Base-by-base conservation (phyloP, 2,329 filamentous ascomycete species). In the Ceratocystiopsis sp. region DNA sequence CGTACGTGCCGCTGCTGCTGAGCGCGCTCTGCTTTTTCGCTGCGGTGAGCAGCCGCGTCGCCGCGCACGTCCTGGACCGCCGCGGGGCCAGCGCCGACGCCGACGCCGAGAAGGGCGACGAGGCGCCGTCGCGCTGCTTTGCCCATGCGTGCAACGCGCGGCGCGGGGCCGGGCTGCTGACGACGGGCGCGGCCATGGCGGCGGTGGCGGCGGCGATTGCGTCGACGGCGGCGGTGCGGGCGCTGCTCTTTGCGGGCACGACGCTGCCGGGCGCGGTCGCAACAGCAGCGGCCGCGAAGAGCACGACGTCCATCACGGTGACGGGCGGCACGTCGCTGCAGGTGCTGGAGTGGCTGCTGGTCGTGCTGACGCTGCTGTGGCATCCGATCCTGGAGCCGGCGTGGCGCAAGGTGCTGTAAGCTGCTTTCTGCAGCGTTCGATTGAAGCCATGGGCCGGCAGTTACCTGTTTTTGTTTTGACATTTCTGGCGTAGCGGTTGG, bases 261-360 rank as follows among this genome's bases (percentile, higher is more conserved):
- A 18, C 18, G 13, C 41, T 50, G 34, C 49, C 49, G 2, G 49
- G 49, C 34, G 13, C 35, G 2, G n/a, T 35, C 2, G 9, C 38
- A 1, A 7, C 39, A 1, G 29, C 37, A 6, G 32, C 25, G 1
- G 33, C 37, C 3, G 37, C 15, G 2, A 42, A 19, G 33, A 21
- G 40, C 1, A 18, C 25, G 33, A 36, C 42, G 35, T 32, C 41
- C 25, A 41, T 50, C 14, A 32, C 14, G 2, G 37, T 43, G n/a
- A 35, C 41, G 12, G 49, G 48, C 19, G 49, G 49, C 39, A 42
- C 35, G 8, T 39, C 50, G 12, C 35, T 51, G 35, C 49, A 50
- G 44, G 45, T 49, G 17, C 46, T 52, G 29, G 42, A 46, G 45
- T 52, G 51, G 51, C 29, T 52, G 13, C 40, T 50, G 19, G 51